Conservation (phyloP, 2,329 filamentous ascomycete genomes). For the Alternaria sp. region DNA sequence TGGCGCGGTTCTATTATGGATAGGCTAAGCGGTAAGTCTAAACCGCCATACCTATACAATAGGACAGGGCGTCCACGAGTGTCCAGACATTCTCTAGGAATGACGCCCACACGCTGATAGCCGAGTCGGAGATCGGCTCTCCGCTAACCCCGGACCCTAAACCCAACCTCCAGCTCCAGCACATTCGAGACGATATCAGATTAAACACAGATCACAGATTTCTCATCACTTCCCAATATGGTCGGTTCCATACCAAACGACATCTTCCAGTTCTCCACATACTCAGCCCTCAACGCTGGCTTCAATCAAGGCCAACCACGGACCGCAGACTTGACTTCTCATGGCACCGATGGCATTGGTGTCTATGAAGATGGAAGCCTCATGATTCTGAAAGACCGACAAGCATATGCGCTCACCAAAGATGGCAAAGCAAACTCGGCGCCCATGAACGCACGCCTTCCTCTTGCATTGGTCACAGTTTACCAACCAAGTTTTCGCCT, state of each 20-base stretch:
- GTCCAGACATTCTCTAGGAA: not conserved
- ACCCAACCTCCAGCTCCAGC: conserved; percentile 1
- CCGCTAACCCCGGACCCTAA: conserved; percentile 17
- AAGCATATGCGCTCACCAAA: conserved; percentile 45
- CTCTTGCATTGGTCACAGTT: conserved; percentile 54
- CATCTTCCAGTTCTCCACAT: conserved; percentile 56
- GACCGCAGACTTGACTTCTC: conserved; percentile 51
- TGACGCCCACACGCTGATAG: conserved; percentile 9
- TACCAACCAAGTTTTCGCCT: conserved; percentile 50
- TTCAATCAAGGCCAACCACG: conserved; percentile 48
- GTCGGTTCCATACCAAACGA: conserved; percentile 55
- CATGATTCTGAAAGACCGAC: conserved; percentile 48
- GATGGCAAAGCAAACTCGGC: conserved; percentile 45
- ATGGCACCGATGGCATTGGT: conserved; percentile 56
- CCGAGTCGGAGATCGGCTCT: conserved; percentile 21
- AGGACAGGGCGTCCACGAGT: not conserved
- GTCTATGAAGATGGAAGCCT: conserved; percentile 53
- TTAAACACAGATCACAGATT: not conserved
- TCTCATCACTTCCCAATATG: conserved; percentile 34
- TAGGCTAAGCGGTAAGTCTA: not conserved
- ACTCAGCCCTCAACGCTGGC: conserved; percentile 48
- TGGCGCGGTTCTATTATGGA: not conserved
- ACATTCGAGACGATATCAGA: not conserved
- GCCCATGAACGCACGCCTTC: conserved; percentile 45
- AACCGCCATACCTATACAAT: not conserved